Evolutionary conservation across 2,329 filamentous ascomycete genomes (phyloP), one percentile per base, ranked within the genome.

Genomic region (Aureobasidium subglaciale): DNA sequence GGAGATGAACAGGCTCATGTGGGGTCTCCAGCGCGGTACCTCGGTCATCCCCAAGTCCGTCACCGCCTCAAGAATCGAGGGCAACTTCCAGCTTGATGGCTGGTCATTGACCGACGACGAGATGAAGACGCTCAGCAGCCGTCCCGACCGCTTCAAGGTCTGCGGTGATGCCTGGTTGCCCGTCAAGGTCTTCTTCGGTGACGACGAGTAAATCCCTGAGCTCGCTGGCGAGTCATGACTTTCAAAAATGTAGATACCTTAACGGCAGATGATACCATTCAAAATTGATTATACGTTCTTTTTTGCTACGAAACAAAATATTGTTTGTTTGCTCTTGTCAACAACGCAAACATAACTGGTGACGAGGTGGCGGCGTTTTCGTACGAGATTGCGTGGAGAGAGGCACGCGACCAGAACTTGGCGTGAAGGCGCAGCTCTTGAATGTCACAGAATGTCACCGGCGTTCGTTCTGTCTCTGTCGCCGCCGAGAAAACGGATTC

Each of bases 31-130:
- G 69, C 84, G 90, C 67, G 88, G 86, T 58, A 89, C 85, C 77
- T 87, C 83, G 61, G 88, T 95, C 52, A 90, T 95, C 64, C 89
- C 89, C 65, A 95, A 95, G 80, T 87, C 82, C 52, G 86, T 91
- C 57, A 90, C 82, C 62, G 80, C 83, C 62, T 77, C 76, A 53
- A 81, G 89, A 38, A 90, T 95, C 65, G 77, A 87, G 71, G 81
- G 75, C 60, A 95, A 95, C 78, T 88, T 84, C 63, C 16, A 60
- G 69, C 76, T 76, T 22, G 82, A 90, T 69, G 87, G 85, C 53
- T 92, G 84, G 83, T 76, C 81, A 58, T 73, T 95, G 70, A 85
- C 80, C 3, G 78, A 80, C 3, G 87, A 88, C 43, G 89, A 95
- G 75, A 70, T 92, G 49, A 77, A 79, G 63, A 75, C 80, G 70